Evolutionary conservation across 176 grass and related monocot genomes (phyloP), one percentile per base, ranked within the genome.

Genomic region (Cenchrus fungigraminus): DNA sequence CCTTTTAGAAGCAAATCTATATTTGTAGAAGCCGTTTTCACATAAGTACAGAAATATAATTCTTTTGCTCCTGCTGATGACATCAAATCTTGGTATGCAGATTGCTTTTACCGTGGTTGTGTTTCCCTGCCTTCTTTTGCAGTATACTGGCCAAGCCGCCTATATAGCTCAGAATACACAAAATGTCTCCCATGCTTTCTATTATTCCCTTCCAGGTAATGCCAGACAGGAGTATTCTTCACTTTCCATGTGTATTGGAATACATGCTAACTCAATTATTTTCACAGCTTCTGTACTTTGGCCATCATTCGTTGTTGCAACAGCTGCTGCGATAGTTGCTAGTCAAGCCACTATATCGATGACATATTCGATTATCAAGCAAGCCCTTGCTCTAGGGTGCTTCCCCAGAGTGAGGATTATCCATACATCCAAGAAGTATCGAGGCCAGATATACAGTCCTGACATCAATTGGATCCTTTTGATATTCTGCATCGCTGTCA

Each of bases 291-390:
- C 16, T 58, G 68, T 98, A 79, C 92, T 56, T 84, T 98, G 95
- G 95, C 95, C 95, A 9, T 80, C 82, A 68, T 92, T 98, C 84
- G 34, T 89, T 19, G 13, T 95, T 45, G 93, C 93, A 56, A 95
- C 92, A 68, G 83, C 90, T 70, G 93, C 95, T 50, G 88, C 95
- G 54, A 46, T 98, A 82, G 92, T 98, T 80, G 93, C 92, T 81
- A 98, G 95, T 73, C 95, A 98, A 82, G 95, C 93, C 46, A 98
- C 90, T 8, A 98, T 98, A 68, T 98, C 93, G 2, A 93, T 90
- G 8, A 93, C 95, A 3, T 93, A 91, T 83, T 95, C 93, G 37
- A 92, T 98, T 79, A 91, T 98, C 83, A 92, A 95, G 68, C 95
- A 98, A 91, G 90, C 92, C 20, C 83, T 91, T 79, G 85, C 95